phyloP scores from a whole-genome alignment of 2,329 filamentous ascomycete species.

The Ciborinia camelliae region DNA sequence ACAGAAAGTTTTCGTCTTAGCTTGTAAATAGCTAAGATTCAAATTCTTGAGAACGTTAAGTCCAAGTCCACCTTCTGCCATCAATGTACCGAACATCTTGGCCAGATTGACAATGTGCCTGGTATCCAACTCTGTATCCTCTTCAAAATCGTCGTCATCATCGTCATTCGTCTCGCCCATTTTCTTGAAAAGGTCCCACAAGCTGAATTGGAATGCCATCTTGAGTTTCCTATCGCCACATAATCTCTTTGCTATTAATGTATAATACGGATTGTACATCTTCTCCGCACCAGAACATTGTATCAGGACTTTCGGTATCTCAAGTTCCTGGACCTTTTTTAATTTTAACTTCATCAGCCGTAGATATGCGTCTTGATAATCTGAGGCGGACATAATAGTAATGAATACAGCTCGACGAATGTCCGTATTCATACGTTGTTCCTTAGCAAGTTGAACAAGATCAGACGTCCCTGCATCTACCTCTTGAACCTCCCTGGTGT shows the following conservation, averaged over 20 bases:
- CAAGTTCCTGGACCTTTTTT: conserved; percentile 80
- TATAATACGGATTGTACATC: conserved; percentile 90
- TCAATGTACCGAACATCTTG: conserved; percentile 61
- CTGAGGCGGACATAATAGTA: conserved; percentile 78
- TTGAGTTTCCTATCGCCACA: conserved; percentile 72
- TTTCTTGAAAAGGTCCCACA: conserved; percentile 81
- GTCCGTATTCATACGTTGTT: conserved; percentile 40
- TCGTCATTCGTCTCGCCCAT: conserved; percentile 72
- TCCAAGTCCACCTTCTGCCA: conserved; percentile 56
- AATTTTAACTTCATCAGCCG: conserved; percentile 78
- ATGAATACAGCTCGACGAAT: conserved; percentile 73
- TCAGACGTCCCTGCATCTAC: conserved; percentile 34
- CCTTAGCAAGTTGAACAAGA: conserved; percentile 37
- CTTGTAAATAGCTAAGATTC: conserved; percentile 73
- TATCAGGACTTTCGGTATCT: conserved; percentile 82
- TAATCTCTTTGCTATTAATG: conserved; percentile 74
- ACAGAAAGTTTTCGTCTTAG: conserved; percentile 72
- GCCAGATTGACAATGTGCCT: conserved; percentile 64
- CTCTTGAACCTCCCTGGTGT: conserved; percentile 33
- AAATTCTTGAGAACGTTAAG: conserved; percentile 65
- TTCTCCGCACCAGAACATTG: conserved; percentile 83
- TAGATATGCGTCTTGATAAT: conserved; percentile 78
- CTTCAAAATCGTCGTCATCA: conserved; percentile 58
- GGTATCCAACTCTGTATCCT: conserved; percentile 49
- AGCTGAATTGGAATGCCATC: conserved; percentile 80